phyloP scores from a whole-genome alignment of 108 stramenopile species.

The Cyclotella choctawhatcheeana region DNA sequence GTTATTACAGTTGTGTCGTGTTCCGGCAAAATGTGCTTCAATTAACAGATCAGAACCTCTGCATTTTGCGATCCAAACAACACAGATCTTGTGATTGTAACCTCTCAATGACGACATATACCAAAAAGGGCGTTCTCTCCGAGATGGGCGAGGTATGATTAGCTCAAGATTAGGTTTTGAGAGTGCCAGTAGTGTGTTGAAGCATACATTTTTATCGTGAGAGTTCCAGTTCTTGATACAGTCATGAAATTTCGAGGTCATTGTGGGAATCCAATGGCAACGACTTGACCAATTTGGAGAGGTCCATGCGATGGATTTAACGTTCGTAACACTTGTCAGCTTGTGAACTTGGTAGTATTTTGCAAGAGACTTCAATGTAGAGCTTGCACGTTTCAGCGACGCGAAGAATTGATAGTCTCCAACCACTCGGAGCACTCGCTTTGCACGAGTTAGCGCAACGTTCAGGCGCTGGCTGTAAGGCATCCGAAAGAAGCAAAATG shows the following conservation, averaged over 20 bases:
- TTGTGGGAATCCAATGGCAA: conserved; percentile 17
- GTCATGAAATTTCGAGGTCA: conserved; percentile 33
- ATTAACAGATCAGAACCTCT: conserved; percentile 12
- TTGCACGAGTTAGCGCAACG: conserved; percentile 85
- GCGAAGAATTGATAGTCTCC: conserved; percentile 32
- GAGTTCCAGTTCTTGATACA: conserved; percentile 12
- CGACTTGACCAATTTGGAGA: neutral
- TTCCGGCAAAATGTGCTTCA: conserved; percentile 45
- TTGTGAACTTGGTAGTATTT: neutral
- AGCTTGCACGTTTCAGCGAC: neutral
- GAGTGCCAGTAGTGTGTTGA: conserved; percentile 42
- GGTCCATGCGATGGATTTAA: neutral
- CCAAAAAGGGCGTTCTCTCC: conserved; percentile 9
- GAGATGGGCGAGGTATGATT: neutral
- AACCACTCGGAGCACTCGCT: conserved; percentile 57
- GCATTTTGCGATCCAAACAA: conserved; percentile 31
- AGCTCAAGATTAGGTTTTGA: conserved; percentile 9
- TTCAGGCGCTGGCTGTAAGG: conserved; percentile 75
- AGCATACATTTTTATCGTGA: conserved; percentile 24
- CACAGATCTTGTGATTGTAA: neutral
- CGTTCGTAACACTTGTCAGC: neutral
- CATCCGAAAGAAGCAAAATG: too few species aligned
- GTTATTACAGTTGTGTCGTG: conserved; percentile 10
- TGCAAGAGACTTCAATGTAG: conserved; percentile 8
- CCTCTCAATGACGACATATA: conserved; percentile 21